These are phyloP conservation scores for Boletus rubropictus DNA, from an alignment of 768 basidiomycete species.

Conservation along the genomic window DNA sequence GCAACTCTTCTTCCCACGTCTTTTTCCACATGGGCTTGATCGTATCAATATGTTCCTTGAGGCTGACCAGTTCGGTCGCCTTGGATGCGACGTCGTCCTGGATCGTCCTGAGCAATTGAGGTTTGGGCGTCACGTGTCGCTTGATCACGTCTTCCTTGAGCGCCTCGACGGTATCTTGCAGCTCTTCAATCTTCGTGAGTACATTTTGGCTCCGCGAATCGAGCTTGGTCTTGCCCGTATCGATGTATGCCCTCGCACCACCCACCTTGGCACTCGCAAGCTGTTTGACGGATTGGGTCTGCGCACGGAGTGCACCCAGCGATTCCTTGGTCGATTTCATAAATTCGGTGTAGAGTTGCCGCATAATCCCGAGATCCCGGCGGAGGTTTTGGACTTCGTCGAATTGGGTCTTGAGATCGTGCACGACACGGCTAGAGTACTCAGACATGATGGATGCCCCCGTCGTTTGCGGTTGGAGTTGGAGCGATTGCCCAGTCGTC, in stretches of 20 bases:
- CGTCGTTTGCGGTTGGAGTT: constrained; percentile 58
- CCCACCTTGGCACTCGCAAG: constrained; percentile 78
- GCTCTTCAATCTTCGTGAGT: constrained; percentile 86
- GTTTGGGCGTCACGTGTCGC: constrained; percentile 79
- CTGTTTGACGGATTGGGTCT: constrained; percentile 85
- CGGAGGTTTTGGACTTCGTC: constrained; percentile 93
- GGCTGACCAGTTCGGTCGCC: constrained; percentile 62
- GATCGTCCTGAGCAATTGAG: constrained; percentile 61
- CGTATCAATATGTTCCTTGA: constrained; percentile 81
- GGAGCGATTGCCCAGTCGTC: constrained; percentile 60
- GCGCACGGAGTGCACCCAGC: constrained; percentile 67
- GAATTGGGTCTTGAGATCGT: constrained; percentile 85
- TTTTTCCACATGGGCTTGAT: constrained; percentile 98
- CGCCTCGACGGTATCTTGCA: constrained; percentile 85
- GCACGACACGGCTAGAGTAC: constrained; percentile 66
- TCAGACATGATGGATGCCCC: constrained; percentile 71
- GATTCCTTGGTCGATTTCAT: constrained; percentile 88
- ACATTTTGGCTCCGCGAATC: constrained; percentile 85
- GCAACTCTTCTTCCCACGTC: constrained; percentile 95
- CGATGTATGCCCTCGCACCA: constrained; percentile 82
- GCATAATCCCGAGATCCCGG: constrained; percentile 87
- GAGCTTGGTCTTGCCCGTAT: constrained; percentile 88
- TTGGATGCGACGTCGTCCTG: constrained; percentile 65
- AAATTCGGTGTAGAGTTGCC: constrained; percentile 92
- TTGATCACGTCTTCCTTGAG: constrained; percentile 90